These are phyloP conservation scores for Xylariales sp. DNA, from an alignment of 2,329 filamentous ascomycete genomes.

Conservation along the genomic window DNA sequence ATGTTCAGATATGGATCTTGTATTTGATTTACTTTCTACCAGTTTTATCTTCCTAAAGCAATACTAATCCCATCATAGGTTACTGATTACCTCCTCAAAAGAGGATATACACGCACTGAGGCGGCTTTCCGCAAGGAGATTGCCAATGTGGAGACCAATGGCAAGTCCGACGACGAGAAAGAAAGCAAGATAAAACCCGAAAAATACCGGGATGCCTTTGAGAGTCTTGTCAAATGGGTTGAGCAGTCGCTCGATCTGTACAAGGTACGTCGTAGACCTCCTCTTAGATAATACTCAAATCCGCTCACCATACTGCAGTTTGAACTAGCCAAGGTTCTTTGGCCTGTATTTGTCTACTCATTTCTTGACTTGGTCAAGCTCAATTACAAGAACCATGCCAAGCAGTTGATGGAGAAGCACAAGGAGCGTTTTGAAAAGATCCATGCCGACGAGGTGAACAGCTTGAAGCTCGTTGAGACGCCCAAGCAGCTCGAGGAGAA, in stretches of 20 bases:
- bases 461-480: constrained; percentile 68
- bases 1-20: no score
- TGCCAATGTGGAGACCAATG: constrained; percentile 74
- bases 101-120: constrained; percentile 90
- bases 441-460: constrained; percentile 75
- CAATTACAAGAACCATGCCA: constrained; percentile 67
- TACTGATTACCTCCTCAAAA: constrained; percentile 92
- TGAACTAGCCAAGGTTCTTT: constrained; percentile 81
- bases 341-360: constrained; percentile 93
- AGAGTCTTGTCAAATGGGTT: constrained; percentile 74
- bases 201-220: constrained; percentile 74
- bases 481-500: constrained; percentile 78
- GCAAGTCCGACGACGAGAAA: constrained; percentile 63
- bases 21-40: no score
- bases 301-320: constrained; percentile 46
- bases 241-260: constrained; percentile 92
- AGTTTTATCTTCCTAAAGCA: no score
- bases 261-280: constrained; percentile 55
- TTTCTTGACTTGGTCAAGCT: constrained; percentile 76
- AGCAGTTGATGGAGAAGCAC: constrained; percentile 67
- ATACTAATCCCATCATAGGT: no score
- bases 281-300: constrained; percentile 11
- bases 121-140: constrained; percentile 90
- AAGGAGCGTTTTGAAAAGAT: constrained; percentile 67
- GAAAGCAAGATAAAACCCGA: constrained; percentile 68